Conservation (phyloP, 106 monocot species). For the Gastrodia elata region DNA sequence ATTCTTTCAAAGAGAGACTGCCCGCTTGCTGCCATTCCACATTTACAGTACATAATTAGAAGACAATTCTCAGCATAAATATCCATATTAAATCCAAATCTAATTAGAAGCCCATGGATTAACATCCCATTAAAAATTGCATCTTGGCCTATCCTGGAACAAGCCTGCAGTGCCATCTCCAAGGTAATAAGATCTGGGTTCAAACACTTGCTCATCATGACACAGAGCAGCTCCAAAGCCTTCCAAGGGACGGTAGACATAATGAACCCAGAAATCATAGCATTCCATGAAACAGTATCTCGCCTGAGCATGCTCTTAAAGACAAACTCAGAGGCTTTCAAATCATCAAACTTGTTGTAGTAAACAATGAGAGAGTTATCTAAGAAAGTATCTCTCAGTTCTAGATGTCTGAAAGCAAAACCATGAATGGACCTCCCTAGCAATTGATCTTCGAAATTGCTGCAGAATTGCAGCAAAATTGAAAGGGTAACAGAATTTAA, state of each 20-base stretch:
- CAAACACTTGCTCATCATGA: slow-evolving; percentile 17
- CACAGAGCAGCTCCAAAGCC: slow-evolving; percentile 12
- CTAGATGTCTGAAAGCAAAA: slow-evolving; percentile 12
- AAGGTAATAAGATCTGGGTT: slow-evolving; percentile 16
- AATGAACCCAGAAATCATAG: slow-evolving; percentile 33
- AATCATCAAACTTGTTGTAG: slow-evolving; percentile 20
- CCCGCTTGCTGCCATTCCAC: slow-evolving; percentile 13
- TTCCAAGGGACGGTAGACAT: slow-evolving; percentile 9
- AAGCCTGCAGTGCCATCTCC: slow-evolving; percentile 28
- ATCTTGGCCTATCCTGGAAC: slow-evolving; percentile 20
- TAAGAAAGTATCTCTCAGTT: slow-evolving; percentile 26
- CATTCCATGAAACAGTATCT: slow-evolving; percentile 43
- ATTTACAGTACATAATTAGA: slow-evolving; percentile 39
- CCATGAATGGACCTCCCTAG: slow-evolving; percentile 37
- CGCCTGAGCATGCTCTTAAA: slow-evolving; percentile 23
- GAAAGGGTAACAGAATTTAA: slow-evolving; percentile 43
- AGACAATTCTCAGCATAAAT: slow-evolving; percentile 24
- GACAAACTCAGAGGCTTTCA: slow-evolving; percentile 18
- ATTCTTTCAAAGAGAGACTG: slow-evolving; percentile 23
- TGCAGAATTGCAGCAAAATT: slow-evolving; percentile 23
- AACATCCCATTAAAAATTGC: slow-evolving; percentile 15
- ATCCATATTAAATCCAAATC: slow-evolving; percentile 12
- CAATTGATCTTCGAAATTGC: not conserved
- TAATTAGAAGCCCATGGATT: slow-evolving; percentile 26
- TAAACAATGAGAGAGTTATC: slow-evolving; percentile 45